Evolutionary conservation across 345 rosid genomes (phyloP), one percentile per base, ranked within the genome.

Genomic region (Bruguiera sexangula): DNA sequence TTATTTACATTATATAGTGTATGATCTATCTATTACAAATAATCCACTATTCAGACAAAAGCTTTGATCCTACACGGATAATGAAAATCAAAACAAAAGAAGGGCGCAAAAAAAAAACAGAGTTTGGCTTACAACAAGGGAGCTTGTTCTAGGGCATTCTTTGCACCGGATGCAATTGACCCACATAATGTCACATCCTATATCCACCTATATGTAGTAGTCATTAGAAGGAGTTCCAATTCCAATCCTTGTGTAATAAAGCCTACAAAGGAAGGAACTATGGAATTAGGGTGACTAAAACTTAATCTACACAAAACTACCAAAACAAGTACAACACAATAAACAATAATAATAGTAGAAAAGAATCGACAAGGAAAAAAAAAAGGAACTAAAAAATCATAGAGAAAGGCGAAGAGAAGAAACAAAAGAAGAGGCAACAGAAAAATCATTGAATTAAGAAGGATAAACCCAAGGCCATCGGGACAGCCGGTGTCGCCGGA

Each of bases 111-210:
- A 24, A 24, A 24, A 24, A 24, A 24, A 24, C 24, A 24, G 24
- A 24, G 24, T 24, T 24, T 24, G 31, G 66, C 89, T 11, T 91
- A 94, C 98, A 76, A 96, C 96, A 75, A 95, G 96, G 55, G 89
- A 82, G 88, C 97, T 95, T 78, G 84, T 83, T 74, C n/a, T 85
- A 6, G 97, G 97, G 81, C 99, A 95, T 34, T 88, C 93, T 50
- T 62, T 81, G 70, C 99, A 92, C 26, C 88, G 84, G 22, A 87
- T 87, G 62, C 98, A 92, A 79, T 95, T 95, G 6, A 95, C 98
- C 99, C 99, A 95, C 96, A 90, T 90, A 43, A 90, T 79, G 74
- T 95, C 99, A 76, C 96, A 92, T 9, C 99, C 99, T 16, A 98
- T 95, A 73, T 95, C 99, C 0, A 95, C 88, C 80, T 95, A 96